Conservation (phyloP, 2,329 filamentous ascomycete species). For the Sarocladium oryzae region DNA sequence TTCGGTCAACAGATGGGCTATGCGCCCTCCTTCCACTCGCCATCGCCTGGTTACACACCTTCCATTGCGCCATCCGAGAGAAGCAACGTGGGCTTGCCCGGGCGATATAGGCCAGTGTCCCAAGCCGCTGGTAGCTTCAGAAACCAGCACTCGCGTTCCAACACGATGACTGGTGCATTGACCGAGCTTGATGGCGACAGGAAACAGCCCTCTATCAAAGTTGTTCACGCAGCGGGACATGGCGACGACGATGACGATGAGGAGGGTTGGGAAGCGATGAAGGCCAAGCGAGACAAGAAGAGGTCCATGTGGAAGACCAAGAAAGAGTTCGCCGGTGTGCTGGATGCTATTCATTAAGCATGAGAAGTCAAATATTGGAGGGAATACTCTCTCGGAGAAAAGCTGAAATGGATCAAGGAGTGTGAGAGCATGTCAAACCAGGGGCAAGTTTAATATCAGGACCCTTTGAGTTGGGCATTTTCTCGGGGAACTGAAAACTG, state of each 20-base stretch:
- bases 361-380: neutral
- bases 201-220: slow-evolving; percentile 29
- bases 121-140: slow-evolving; percentile 39
- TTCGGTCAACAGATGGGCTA: slow-evolving; percentile 44
- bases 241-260: slow-evolving; percentile 55
- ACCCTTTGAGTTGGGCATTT: neutral
- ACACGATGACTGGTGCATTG: slow-evolving; percentile 27
- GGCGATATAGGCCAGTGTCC: slow-evolving; percentile 85
- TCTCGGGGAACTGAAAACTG: neutral
- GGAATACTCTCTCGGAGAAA: no score
- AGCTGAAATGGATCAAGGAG: no score
- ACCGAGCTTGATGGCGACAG: slow-evolving; percentile 23
- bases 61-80: slow-evolving; percentile 95
- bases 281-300: slow-evolving; percentile 62
- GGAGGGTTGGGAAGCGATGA: slow-evolving; percentile 64
- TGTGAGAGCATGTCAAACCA: no score
- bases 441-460: neutral
- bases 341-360: slow-evolving; percentile 24
- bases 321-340: slow-evolving; percentile 44
- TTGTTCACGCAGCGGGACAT: slow-evolving; percentile 30
- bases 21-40: slow-evolving; percentile 19
- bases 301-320: slow-evolving; percentile 59
- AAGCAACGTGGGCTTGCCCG: slow-evolving; percentile 85
- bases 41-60: slow-evolving; percentile 63
- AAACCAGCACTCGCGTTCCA: slow-evolving; percentile 25